A percentile compares a stretch with the other conserved stretches of the same genome.
Evolutionary conservation across 805 yeast genomes (phyloP).

Genomic region (Diddensiella transvaalensis): DNA sequence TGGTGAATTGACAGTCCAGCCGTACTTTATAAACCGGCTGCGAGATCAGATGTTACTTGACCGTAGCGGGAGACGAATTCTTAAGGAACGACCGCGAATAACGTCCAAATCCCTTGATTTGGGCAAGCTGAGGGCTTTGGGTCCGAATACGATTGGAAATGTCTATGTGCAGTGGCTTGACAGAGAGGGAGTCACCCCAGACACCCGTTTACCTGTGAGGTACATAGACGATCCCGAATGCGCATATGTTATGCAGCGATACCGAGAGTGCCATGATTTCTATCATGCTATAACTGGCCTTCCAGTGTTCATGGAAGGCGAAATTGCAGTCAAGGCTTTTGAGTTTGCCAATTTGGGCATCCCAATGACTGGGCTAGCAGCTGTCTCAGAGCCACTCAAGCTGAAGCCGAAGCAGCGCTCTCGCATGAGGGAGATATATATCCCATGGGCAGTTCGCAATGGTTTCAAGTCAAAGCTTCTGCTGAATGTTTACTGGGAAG

Average conservation of each 20-base stretch:
- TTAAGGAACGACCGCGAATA: constrained; percentile 78
- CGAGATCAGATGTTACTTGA: constrained; percentile 73
- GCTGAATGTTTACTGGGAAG: constrained; percentile 91
- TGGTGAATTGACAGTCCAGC: constrained; percentile 88
- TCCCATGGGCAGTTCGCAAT: constrained; percentile 82
- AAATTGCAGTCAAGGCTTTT: constrained; percentile 85
- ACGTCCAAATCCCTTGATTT: constrained; percentile 68
- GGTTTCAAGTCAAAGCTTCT: constrained; percentile 73
- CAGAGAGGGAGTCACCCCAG: constrained; percentile 87
- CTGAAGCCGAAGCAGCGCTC: constrained; percentile 59
- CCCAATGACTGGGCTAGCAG: constrained; percentile 94
- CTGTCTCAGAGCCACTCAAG: constrained; percentile 81
- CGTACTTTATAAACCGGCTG: constrained; percentile 57
- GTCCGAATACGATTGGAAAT: constrained; percentile 69
- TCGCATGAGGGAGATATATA: constrained; percentile 62
- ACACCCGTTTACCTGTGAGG: constrained; percentile 82
- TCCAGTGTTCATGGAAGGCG: constrained; percentile 95
- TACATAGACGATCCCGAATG: constrained; percentile 86
- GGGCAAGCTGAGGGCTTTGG: constrained; percentile 54
- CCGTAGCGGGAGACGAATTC: constrained; percentile 68
- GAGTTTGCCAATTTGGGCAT: constrained; percentile 90
- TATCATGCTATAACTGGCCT: constrained; percentile 88
- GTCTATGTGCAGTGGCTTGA: constrained; percentile 81
- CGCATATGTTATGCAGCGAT: constrained; percentile 89
- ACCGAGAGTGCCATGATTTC: constrained; percentile 95